Evolutionary conservation across 2,329 filamentous ascomycete genomes (phyloP), one percentile per base, ranked within the genome.

Genomic region (Xylariomycetidae sp.): DNA sequence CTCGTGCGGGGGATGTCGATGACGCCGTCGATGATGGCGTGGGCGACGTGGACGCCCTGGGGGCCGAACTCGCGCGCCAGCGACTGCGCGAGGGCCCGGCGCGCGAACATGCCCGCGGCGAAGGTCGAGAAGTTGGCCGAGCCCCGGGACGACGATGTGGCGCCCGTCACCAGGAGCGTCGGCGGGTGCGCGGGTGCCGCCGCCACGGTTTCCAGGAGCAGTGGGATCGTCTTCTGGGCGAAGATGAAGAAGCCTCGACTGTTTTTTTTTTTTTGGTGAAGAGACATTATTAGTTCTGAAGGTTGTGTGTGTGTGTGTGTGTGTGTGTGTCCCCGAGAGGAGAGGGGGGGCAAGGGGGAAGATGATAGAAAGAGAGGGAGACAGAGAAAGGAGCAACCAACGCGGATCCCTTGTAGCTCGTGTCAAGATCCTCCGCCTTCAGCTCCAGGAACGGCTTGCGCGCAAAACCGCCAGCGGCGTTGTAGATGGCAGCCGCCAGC

Each of bases 31-130:
- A 87, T 77, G 40, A 88, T 74, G 2, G 79, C 77, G 63, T 88
- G 84, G 3, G 77, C 72, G 8, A 88, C 80, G 59, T 88, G 84
- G 2, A 88, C 69, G 2, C 84, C 84, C 53, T 84, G 67, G 0
- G 84, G 83, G 0, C 81, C 82, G 57, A 86, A 88, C 53, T 88
- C 84, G 43, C 78, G 74, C 1, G 83, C 82, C 26, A 88, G 63
- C 25, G 71, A 78, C 53, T 85, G 82, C 2, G 72, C 70, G 33
- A 87, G 59, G 0, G 82, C 81, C 18, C 84, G 69, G 36, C 82
- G 59, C 1, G 82, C 83, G 57, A 82, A 87, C 55, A 87, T 88
- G 5, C 77, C 77, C 11, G 74, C 70, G 1, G 82, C 77, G 55
- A 88, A 86, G 6, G 72, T 62, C 3, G 79, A 63, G 60, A 82